Base-by-base conservation (phyloP, 2,329 filamentous ascomycete species). In the Cladosporium colombiae region DNA sequence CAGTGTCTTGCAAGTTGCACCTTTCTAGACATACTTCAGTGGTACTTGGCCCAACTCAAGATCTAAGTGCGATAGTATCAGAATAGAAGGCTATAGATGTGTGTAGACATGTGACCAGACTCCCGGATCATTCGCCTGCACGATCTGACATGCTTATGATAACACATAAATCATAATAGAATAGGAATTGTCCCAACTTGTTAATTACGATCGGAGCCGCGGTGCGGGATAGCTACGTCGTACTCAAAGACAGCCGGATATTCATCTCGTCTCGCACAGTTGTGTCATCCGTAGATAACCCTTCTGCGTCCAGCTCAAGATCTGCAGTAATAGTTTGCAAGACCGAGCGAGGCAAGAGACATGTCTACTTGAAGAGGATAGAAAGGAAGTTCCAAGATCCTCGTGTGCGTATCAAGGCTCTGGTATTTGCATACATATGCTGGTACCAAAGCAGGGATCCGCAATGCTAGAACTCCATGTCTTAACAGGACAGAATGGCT, bases 311-410 rank as follows among this genome's bases (percentile, higher is more conserved):
- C 64, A 62, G 64, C 64, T 66, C 64, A 66, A 66, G 59, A 66
- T 66, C 64, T 66, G 58, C 57, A 56, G 46, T 62, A 11, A 23
- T 13, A 25, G 29, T 25, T 27, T 62, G 64, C 58, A n/a, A 66
- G 64, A 66, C 64, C 64, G 64, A 66, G 64, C 64, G 64, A 58
- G 64, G 64, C 59, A 62, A 62, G 59, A 66, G 64, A 66, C 64
- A 53, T 61, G 27, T 53, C 50, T 49, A 50, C 21, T 21, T 31
- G 35, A 18, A 46, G 50, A 31, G 50, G 40, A 35, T 21, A 33
- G 5, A 14, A 49, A 29, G 21, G 8, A 49, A 29, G 21, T 29
- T 29, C 37, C 62, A 37, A 52, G 23, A 56, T 21, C 25, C 29
- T 55, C 27, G 8, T n/a, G 27, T 33, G 27, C 52, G n/a, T 53